These are phyloP conservation scores for Chlamydomonas incerta DNA, from an alignment of 139 green algal genomes.

Conservation along the genomic window DNA sequence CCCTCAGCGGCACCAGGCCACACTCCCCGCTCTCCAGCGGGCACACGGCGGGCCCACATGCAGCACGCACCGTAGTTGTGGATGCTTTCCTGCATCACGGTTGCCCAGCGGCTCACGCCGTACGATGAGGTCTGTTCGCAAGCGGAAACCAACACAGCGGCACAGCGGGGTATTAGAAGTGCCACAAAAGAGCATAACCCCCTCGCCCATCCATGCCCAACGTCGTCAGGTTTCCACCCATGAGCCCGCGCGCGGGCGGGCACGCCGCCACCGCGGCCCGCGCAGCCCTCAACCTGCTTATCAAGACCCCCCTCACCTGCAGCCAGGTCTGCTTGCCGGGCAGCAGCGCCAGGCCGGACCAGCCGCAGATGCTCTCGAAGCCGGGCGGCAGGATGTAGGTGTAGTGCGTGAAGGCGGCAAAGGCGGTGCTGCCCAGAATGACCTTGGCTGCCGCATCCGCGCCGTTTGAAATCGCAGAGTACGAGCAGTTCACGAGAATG, in stretches of 20 bases:
- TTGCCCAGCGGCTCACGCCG: constrained; percentile 23
- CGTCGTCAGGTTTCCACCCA: too few relatives aligned
- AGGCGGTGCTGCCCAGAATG: neutral
- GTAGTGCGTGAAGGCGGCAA: neutral
- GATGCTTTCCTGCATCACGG: constrained; percentile 8
- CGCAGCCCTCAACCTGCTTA: too few relatives aligned
- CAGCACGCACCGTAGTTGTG: constrained; percentile 16
- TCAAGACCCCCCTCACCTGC: neutral
- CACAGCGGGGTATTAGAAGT: too few relatives aligned
- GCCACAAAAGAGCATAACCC: too few relatives aligned
- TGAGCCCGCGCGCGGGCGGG: too few relatives aligned
- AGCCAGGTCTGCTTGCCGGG: constrained; percentile 16
- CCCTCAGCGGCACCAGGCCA: too few relatives aligned
- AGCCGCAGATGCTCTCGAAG: neutral
- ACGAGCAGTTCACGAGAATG: neutral
- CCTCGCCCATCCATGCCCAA: too few relatives aligned
- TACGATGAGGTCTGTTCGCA: neutral
- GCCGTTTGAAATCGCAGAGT: neutral
- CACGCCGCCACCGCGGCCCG: too few relatives aligned
- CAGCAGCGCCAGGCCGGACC: constrained; percentile 26
- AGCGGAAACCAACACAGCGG: too few relatives aligned
- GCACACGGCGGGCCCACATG: too few relatives aligned
- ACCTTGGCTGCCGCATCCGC: neutral
- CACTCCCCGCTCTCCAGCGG: too few relatives aligned
- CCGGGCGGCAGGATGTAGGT: constrained; percentile 10